Base-by-base conservation (phyloP, 257 asterid genomes). In the Eucommia ulmoides region DNA sequence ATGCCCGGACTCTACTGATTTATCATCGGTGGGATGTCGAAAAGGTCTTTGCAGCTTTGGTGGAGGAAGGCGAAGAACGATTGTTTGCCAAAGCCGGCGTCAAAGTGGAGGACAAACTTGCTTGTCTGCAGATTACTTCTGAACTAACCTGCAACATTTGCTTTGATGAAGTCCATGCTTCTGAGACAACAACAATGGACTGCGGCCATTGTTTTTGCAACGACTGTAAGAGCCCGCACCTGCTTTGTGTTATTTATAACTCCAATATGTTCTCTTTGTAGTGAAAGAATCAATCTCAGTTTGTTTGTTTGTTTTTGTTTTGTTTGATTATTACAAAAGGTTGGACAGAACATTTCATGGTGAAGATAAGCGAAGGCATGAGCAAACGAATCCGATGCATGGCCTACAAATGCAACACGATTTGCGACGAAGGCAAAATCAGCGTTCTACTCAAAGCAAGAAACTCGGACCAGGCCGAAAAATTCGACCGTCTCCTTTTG, bases 121-220 rank as follows among this genome's bases (percentile, higher is more conserved):
- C 44, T 55, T 66, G 8, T 54, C 54, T 42, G 29, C n/a, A 35
- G 23, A 20, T 62, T 56, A 45, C 47, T 4, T 8, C 48, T 17
- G 52, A 60, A 20, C 35, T 52, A 50, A 52, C 62, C 18, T 79
- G 88, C 44, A 55, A 55, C 53, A 73, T 79, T 60, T 80, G 85
- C 68, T 76, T 46, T 26, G 76, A 80, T 4, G 80, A 74, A 16
- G 47, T 74, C 48, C 59, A 60, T 16, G 33, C 66, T 14, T 55
- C 26, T 6, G 62, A 71, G 25, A 71, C 50, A 18, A 76, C 80
- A 10, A 49, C 59, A 19, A 77, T 74, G 82, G 82, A 80, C 2
- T 80, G 91, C 54, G 79, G 83, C 65, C 91, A 74, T 65, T 63
- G 71, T 45, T 80, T 74, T 69, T 80, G 91, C 80, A 66, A 74